Conservation (phyloP, 1,284 basidiomycete genomes). For the Ganoderma lingzhi region DNA sequence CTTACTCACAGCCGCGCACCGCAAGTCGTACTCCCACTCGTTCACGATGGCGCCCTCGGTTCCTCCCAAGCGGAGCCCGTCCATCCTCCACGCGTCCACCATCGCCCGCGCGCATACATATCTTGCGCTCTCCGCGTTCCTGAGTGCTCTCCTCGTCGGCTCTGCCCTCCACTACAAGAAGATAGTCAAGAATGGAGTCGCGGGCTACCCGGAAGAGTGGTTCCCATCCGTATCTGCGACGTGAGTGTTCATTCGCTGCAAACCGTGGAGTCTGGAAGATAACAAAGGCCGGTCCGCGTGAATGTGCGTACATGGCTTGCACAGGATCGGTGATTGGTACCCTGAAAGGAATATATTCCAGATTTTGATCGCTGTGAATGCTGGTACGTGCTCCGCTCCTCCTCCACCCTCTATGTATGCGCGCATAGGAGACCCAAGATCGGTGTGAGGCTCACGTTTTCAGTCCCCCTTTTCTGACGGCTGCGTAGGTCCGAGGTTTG, state of each 20-base stretch:
- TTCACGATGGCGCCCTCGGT: conserved; percentile 13
- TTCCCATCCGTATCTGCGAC: conserved; percentile 94
- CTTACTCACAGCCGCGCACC: background rate
- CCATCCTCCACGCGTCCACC: conserved; percentile 50
- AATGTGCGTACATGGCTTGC: conserved; percentile 5
- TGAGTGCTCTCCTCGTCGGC: conserved; percentile 73
- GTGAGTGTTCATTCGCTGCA: conserved; percentile 54
- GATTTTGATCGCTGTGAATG: conserved; percentile 87
- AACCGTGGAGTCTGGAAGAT: background rate
- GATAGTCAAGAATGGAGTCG: conserved; percentile 90
- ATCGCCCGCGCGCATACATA: conserved; percentile 75
- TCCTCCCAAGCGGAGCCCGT: conserved; percentile 15
- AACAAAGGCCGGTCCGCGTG: background rate
- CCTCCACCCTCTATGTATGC: background rate
- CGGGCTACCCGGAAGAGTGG: conserved; percentile 91
- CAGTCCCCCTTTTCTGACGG: background rate
- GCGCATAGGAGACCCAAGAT: background rate
- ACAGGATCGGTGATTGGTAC: conserved; percentile 91
- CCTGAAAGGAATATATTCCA: conserved; percentile 92
- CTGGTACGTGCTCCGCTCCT: conserved; percentile 56
- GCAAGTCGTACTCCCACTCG: background rate
- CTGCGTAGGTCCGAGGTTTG: conserved; percentile 77
- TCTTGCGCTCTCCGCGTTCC: conserved; percentile 78
- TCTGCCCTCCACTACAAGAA: conserved; percentile 83
- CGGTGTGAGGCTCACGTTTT: background rate